Evolutionary conservation across 2,329 filamentous ascomycete genomes (phyloP).

Genomic region (Periconia macrospinosa): DNA sequence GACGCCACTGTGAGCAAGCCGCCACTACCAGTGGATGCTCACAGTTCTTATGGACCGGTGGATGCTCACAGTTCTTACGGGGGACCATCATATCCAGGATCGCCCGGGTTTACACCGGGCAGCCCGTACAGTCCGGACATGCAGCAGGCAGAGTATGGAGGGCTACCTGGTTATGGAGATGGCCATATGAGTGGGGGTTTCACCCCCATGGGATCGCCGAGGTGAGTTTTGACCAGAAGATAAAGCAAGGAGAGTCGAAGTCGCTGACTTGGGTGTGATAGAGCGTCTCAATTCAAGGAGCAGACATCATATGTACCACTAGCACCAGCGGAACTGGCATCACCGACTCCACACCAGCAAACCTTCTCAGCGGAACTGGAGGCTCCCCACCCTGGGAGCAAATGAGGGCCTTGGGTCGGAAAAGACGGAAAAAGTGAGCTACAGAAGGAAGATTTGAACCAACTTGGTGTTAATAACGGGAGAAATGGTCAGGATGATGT

Average conservation of each 20-base stretch:
- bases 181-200: constrained; percentile 24
- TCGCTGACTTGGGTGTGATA: constrained; percentile 10
- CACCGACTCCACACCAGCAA: constrained; percentile 22
- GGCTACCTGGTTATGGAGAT: constrained; percentile 26
- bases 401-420: background rate
- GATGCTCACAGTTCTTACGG: background rate
- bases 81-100: background rate
- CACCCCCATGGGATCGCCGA: constrained; percentile 20
- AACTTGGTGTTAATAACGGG: background rate
- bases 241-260: background rate
- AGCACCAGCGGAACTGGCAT: constrained; percentile 23
- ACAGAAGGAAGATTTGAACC: background rate
- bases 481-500: background rate
- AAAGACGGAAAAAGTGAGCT: background rate
- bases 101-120: constrained; percentile 3
- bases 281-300: constrained; percentile 26
- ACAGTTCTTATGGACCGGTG: background rate
- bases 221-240: constrained; percentile 18
- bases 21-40: background rate
- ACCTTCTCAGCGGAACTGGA: constrained; percentile 29
- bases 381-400: constrained; percentile 9
- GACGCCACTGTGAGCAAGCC: constrained; percentile 13
- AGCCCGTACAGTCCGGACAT: constrained; percentile 5
- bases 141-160: constrained; percentile 16
- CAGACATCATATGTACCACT: constrained; percentile 3